Evolutionary conservation across 2,329 filamentous ascomycete species (phyloP), one percentile per base, ranked within the genome.

Genomic region (Aschersonia sp.): DNA sequence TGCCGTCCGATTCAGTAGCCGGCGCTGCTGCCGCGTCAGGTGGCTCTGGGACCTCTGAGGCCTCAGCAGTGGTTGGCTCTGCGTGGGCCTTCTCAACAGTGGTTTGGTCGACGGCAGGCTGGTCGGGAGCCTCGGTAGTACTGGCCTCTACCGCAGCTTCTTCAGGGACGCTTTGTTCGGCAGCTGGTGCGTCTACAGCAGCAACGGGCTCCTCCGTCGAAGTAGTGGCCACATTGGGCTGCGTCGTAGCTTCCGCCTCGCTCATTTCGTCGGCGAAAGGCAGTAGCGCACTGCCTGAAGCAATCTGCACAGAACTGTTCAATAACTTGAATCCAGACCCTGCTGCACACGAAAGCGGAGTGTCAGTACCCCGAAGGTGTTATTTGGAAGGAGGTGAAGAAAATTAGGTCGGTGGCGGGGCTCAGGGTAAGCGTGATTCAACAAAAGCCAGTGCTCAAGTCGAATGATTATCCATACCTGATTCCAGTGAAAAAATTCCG

Each of bases 211-310:
- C 35, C 35, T 37, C 35, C 35, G 12, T 12, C 35, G 8, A 12
- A 8, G 54, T 46, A 49, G 57, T 54, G 43, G 54, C 53, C 46
- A 58, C 57, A 22, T 53, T 47, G 46, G 56, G 55, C 32, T 56
- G 51, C 12, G 50, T 50, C 31, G 54, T 47, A 44, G 60, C 55
- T 32, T 55, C 59, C n/a, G 33, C 47, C 44, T 51, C 52, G 47
- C 51, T 53, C 52, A 54, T 54, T 11, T 46, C 44, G 48, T 14
- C 45, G 35, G 40, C 40, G 35, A 3, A 39, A 39, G 12, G 35
- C 22, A 22, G 22, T 2, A 22, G 2, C 0, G 22, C 22, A 22
- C 22, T 22, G 22, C 22, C 22, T 22, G 22, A 22, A 22, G 22
- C 22, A 22, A 22, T 22, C 22, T 22, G 4, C 22, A 22, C 22